Base-by-base conservation (phyloP, 2,329 filamentous ascomycete genomes). In the Xylaria sp. region DNA sequence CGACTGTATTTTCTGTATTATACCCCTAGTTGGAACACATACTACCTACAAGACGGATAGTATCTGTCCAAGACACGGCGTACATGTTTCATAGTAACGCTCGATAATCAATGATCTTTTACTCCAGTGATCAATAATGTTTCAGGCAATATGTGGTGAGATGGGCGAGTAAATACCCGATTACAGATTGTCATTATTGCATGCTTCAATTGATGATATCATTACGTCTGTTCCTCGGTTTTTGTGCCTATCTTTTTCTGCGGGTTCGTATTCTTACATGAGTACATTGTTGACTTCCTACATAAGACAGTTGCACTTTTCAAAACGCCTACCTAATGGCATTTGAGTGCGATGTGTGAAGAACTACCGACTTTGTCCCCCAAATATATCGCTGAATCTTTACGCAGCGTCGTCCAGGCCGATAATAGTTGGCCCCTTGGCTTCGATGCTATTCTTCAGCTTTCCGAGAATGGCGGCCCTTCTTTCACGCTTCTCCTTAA, bases 401-500 rank as follows among this genome's bases (percentile, higher is more conserved):
- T 66, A 86, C 72, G 84, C 84, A 64, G 82, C 80, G 72, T 84
- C 83, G 69, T 86, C 85, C 79, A 86, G 80, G 54, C 80, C 82
- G 81, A 84, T 84, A 44, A 88, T 84, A 67, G 79, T 82, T 2
- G 84, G 84, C 9, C 86, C 86, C 59, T 81, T 82, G 77, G 83
- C 84, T 74, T 84, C 81, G 39, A 89, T 80, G 69, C 81, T 84
- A 5, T 73, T 78, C 79, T 81, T 84, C 60, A 91, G 78, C 77
- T 86, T 87, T 39, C 80, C 80, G 34, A 89, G 80, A 9, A 89
- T 84, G 3, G 82, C 85, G 74, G 84, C 84, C 73, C 88, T 82
- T 69, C 82, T 85, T n/a, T 83, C 83, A 70, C 84, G 80, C 78
- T 86, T 88, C 67, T 84, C 82, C 79, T 85, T 88, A 65, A 91